These are phyloP conservation scores for Cyberlindnera maritima DNA, from an alignment of 805 yeast genomes.

Conservation along the genomic window DNA sequence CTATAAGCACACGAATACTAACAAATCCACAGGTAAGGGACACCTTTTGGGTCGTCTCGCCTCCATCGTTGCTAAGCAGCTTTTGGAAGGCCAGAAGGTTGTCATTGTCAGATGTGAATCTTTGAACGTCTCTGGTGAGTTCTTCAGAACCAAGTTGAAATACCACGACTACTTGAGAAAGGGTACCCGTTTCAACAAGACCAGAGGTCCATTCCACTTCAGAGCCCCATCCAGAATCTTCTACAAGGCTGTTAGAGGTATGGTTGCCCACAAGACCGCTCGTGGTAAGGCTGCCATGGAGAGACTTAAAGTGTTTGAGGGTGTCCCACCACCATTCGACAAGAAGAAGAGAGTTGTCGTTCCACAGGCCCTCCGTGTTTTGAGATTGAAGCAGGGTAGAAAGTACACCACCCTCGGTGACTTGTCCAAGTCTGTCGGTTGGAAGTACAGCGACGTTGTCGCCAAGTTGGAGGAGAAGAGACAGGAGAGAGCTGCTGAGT, in stretches of 20 bases:
- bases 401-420: slow-evolving; percentile 98
- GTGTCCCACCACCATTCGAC: slow-evolving; percentile 99
- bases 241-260: slow-evolving; percentile 99
- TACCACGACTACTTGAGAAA: slow-evolving; percentile 99
- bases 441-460: slow-evolving; percentile 99
- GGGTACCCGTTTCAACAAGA: slow-evolving; percentile 98
- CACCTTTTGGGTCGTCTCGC: slow-evolving; percentile 99
- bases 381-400: slow-evolving; percentile 99
- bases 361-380: slow-evolving; percentile 98
- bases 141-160: slow-evolving; percentile 99
- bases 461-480: slow-evolving; percentile 98
- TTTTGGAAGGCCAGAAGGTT: slow-evolving; percentile 96
- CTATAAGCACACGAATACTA: slow-evolving; percentile 17
- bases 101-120: slow-evolving; percentile 97
- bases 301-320: slow-evolving; percentile 99
- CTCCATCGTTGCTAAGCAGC: slow-evolving; percentile 96
- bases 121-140: slow-evolving; percentile 98
- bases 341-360: slow-evolving; percentile 99
- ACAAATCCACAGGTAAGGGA: slow-evolving; percentile 70
- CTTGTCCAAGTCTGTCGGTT: slow-evolving; percentile 94
- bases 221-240: slow-evolving; percentile 99
- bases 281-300: slow-evolving; percentile 99
- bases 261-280: slow-evolving; percentile 99
- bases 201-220: slow-evolving; percentile 99
- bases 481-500: slow-evolving; percentile 98